Conservation (phyloP, 2,329 filamentous ascomycete genomes). For the Huntiella savannae region DNA sequence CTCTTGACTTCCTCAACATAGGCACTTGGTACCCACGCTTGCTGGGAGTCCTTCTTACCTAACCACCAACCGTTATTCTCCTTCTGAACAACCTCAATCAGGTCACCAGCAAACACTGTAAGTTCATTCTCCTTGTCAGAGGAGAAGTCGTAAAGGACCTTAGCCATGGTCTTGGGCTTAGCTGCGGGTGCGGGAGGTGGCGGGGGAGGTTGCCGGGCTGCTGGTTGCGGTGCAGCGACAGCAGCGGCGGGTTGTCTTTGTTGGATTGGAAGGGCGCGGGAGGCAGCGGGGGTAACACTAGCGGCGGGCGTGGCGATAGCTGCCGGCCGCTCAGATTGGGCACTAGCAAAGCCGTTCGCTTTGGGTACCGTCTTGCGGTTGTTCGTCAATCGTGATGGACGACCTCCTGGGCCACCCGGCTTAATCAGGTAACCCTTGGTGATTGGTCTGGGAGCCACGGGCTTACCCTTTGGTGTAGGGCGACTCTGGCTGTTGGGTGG, state of each 20-base stretch:
- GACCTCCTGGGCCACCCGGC: slow-evolving; percentile 68
- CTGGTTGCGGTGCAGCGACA: slow-evolving; percentile 12
- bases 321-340: slow-evolving; percentile 15
- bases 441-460: slow-evolving; percentile 72
- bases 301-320: slow-evolving; percentile 11
- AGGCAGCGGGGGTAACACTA: slow-evolving; percentile 10
- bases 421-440: slow-evolving; percentile 84
- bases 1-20: slow-evolving; percentile 60
- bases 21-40: slow-evolving; percentile 85
- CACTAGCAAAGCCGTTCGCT: slow-evolving; percentile 19
- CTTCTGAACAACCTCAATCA: slow-evolving; percentile 82
- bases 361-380: slow-evolving; percentile 27
- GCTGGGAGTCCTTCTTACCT: slow-evolving; percentile 51
- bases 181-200: slow-evolving; percentile 40
- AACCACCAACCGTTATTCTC: slow-evolving; percentile 97
- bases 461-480: slow-evolving; percentile 74
- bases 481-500: slow-evolving; percentile 63
- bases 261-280: slow-evolving; percentile 6
- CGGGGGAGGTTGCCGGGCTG: slow-evolving; percentile 31
- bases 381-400: slow-evolving; percentile 50
- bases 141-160: slow-evolving; percentile 80
- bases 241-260: slow-evolving; percentile 12
- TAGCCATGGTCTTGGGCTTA: slow-evolving; percentile 56
- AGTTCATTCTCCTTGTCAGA: slow-evolving; percentile 76
- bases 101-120: slow-evolving; percentile 56